Percentiles rank a stretch among this genome's conserved stretches.
These are phyloP conservation scores for Pseudopyricularia cyperi DNA, from an alignment of 2,329 filamentous ascomycete species.

Conservation along the genomic window DNA sequence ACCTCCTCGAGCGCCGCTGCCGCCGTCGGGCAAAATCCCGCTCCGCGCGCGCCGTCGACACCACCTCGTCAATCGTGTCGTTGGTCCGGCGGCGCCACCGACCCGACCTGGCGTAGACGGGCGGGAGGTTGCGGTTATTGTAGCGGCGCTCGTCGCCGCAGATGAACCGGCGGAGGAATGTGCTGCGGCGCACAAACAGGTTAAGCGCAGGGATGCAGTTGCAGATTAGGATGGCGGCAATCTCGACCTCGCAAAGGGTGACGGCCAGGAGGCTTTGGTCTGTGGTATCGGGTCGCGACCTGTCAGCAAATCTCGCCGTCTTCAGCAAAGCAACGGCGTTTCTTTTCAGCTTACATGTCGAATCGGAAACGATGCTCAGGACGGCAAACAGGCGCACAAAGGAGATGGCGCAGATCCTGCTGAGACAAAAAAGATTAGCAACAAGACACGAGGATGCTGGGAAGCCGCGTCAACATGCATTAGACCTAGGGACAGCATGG, in stretches of 20 bases:
- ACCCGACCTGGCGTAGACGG: not conserved
- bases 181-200: not conserved
- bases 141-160: not conserved
- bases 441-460: not conserved
- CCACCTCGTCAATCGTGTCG: not conserved
- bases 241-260: not conserved
- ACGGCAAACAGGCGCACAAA: not conserved
- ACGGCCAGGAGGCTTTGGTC: not conserved
- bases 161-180: not conserved
- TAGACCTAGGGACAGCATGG: constrained; percentile 5
- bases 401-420: not conserved
- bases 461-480: not conserved
- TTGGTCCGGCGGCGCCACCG: not conserved
- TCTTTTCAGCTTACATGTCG: not conserved
- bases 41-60: not conserved
- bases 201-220: not conserved
- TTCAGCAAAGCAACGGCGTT: no score
- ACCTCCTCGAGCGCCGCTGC: not conserved
- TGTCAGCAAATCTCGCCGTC: not conserved
- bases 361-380: not conserved
- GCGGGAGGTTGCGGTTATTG: not conserved
- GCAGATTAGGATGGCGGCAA: not conserved
- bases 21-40: not conserved
- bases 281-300: not conserved
- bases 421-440: not conserved